Base-by-base conservation (phyloP, 768 basidiomycete species). In the Leccinum fibrillosum region DNA sequence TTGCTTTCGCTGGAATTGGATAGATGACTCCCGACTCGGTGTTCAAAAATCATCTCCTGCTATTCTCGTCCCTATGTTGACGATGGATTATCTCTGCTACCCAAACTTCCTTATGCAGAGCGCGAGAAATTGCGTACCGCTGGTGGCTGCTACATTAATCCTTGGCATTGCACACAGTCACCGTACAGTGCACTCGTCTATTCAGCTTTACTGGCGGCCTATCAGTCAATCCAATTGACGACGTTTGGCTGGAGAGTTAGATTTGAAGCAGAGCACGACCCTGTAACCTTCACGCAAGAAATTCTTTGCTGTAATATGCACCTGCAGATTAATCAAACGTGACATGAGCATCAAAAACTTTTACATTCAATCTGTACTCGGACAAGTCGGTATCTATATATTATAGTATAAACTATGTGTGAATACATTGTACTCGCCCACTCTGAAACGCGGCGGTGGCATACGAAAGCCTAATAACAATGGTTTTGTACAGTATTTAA, bases 351-450 rank as follows among this genome's bases (percentile, higher is more conserved):
- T 15, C 6, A 10, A 28, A 44, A 19, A 13, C 12, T n/a, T 39
- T 32, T 30, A 21, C 26, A 15, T 61, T 6, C 13, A 55, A 2
- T 44, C 37, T 39, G 17, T 7, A 39, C 37, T 39, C n/a, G 37
- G 37, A 39, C 17, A n/a, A 39, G 37, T 11, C 13, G 6, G 55
- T 21, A 37, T 59, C 52, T 63, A 49, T 58, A 57, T 68, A 60
- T 42, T 42, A 42, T 55, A 56, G n/a, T 42, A 55, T 69, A 69
- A 58, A 59, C 51, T 67, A 67, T 57, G 47, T n/a, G 58, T 32
- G 58, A 54, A 57, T 61, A 69, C 51, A 49, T 49, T 56, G 49
- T 39, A 52, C 63, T 63, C 15, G 10, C 48, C 54, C 35, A 3
- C 49, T 50, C 34, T 44, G 44, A 42, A 30, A 37, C 12, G 34